Conservation (phyloP, 768 basidiomycete genomes). For the Xanthoconium stramineum region DNA sequence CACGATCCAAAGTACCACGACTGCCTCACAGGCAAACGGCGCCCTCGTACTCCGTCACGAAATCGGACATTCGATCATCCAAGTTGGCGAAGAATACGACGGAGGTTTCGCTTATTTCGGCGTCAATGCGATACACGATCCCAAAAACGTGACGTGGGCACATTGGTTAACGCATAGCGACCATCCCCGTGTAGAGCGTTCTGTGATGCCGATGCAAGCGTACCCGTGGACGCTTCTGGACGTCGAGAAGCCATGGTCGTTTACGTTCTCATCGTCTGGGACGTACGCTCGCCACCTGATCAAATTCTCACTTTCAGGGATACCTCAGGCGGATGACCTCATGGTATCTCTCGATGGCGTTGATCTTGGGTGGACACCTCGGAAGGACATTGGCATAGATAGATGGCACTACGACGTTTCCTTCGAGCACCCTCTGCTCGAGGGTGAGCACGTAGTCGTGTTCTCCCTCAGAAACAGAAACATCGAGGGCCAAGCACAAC, state of each 20-base stretch:
- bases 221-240: conserved; percentile 79
- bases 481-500: conserved; percentile 56
- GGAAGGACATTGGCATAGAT: conserved; percentile 56
- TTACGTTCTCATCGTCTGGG: conserved; percentile 62
- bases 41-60: conserved; percentile 76
- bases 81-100: conserved; percentile 82
- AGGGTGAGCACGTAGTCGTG: conserved; percentile 54
- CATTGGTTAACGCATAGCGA: conserved; percentile 59
- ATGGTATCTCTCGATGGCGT: conserved; percentile 57
- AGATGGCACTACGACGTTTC: conserved; percentile 74
- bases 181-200: conserved; percentile 53
- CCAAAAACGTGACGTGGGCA: conserved; percentile 53
- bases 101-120: conserved; percentile 75
- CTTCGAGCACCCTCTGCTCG: conserved; percentile 36
- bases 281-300: conserved; percentile 57
- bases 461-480: conserved; percentile 52
- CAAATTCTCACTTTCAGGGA: conserved; percentile 70
- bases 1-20: conserved; percentile 53
- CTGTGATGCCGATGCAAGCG: conserved; percentile 69
- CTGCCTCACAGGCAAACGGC: conserved; percentile 70
- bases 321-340: conserved; percentile 53
- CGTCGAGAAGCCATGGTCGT: conserved; percentile 53
- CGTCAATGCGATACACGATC: conserved; percentile 53
- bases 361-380: conserved; percentile 54
- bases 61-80: conserved; percentile 75